These are phyloP conservation scores for Hanseniaspora valbyensis DNA, from an alignment of 805 yeast genomes.

Conservation along the genomic window DNA sequence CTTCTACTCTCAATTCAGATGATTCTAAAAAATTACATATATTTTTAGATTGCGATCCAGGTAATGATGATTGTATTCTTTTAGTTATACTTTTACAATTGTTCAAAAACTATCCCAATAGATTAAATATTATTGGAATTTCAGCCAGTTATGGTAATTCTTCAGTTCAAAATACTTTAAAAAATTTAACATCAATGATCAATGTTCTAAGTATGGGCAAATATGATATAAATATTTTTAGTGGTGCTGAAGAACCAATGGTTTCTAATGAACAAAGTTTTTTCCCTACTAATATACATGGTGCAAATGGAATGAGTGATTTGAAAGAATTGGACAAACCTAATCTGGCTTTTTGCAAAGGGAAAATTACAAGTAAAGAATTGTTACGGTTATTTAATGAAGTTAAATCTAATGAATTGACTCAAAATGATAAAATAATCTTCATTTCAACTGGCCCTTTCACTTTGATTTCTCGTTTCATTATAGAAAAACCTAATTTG, in stretches of 20 bases:
- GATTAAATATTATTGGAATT: conserved; percentile 42
- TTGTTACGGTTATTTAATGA: neutral
- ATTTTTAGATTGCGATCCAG: conserved; percentile 90
- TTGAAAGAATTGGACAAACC: conserved; percentile 43
- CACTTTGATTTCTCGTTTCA: conserved; percentile 56
- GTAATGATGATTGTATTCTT: conserved; percentile 73
- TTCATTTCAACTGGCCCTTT: conserved; percentile 68
- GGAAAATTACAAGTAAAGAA: neutral
- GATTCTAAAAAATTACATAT: conserved; percentile 37
- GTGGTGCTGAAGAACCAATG: conserved; percentile 54
- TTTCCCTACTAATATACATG: conserved; percentile 58
- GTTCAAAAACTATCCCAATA: conserved; percentile 28
- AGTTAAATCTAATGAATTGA: conserved; percentile 23
- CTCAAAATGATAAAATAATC: conserved; percentile 35
- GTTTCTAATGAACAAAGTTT: conserved; percentile 28
- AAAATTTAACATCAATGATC: conserved; percentile 54
- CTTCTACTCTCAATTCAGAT: no score
- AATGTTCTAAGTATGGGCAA: conserved; percentile 41
- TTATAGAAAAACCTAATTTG: conserved; percentile 44
- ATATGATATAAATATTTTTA: conserved; percentile 47
- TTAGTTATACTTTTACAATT: conserved; percentile 50
- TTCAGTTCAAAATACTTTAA: conserved; percentile 50
- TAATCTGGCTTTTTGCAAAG: conserved; percentile 25
- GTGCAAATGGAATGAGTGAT: conserved; percentile 70
- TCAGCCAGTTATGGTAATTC: conserved; percentile 70